A percentile compares a stretch with the other conserved stretches of the same genome.
Conservation (phyloP, 495 filamentous ascomycete genomes). For the Daldinia decipiens region DNA sequence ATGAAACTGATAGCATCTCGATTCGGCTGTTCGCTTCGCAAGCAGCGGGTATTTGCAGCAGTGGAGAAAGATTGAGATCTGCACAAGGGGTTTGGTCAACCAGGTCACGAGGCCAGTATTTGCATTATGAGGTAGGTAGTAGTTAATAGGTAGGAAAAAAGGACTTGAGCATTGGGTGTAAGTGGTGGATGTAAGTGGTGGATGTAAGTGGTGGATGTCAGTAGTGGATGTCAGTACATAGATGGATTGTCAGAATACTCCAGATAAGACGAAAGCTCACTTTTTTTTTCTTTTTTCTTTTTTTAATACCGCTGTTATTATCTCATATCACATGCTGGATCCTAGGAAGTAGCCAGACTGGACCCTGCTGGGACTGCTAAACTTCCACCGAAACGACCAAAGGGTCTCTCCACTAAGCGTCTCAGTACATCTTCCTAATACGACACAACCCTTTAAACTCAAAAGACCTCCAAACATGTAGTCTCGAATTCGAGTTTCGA, state of each 20-base stretch:
- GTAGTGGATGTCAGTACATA: no score
- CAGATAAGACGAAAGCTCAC: neutral
- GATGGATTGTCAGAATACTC: no score
- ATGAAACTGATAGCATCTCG: conserved; percentile 30
- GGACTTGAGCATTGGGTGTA: neutral
- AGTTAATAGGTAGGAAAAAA: neutral
- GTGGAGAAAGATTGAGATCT: conserved; percentile 27
- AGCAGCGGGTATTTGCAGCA: conserved; percentile 3
- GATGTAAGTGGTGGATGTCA: no score
- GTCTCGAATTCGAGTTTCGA: neutral
- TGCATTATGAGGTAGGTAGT: neutral
- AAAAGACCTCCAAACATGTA: neutral
- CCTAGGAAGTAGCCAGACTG: no score
- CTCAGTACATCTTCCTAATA: neutral
- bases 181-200: no score
- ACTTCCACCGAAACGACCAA: no score
- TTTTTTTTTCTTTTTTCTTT: no score
- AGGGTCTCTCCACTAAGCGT: no score
- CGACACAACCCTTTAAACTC: neutral
- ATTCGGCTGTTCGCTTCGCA: conserved; percentile 23
- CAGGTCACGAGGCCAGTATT: conserved; percentile 10
- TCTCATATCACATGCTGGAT: neutral
- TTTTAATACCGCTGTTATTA: neutral
- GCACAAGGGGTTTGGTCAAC: conserved; percentile 14
- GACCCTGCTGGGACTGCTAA: no score